Evolutionary conservation across 2,329 filamentous ascomycete species (phyloP), one percentile per base, ranked within the genome.

Genomic region (Nigrospora osmanthi): DNA sequence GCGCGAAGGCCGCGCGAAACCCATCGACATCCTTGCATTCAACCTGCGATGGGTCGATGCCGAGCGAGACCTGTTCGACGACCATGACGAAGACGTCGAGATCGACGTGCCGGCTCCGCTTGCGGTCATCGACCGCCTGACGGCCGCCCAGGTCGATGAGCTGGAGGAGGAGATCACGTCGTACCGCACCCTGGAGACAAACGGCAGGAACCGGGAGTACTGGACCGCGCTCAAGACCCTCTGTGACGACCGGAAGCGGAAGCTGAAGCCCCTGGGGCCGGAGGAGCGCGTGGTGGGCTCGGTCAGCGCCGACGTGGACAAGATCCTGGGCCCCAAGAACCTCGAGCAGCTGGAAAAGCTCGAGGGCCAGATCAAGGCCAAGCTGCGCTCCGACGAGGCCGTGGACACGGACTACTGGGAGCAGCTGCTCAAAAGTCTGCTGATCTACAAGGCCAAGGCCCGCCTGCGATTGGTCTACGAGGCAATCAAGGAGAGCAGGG

Each of bases 331-430:
- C 4, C 88, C 89, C 10, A 98, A 98, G 68, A 80, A 83, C 14
- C 82, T 88, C 56, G 84, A 89, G 56, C 87, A 97, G 63, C 73
- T 98, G n/a, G 85, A 90, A 59, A 78, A 78, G 15, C 72, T 98
- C 40, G 91, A 98, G 66, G 79, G 74, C 51, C 90, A 97, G 68
- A 93, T 98, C 63, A 82, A 81, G 60, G 72, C 75, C 14, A 98
- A 98, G 69, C 71, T 98, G 40, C 76, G 83, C 43, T 94, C 89
- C 9, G 84, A 95, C 59, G 90, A 96, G 59, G 83, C 87, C 35
- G 91, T 98, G 53, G 93, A 98, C 64, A 89, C 87, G 3, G 93
- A 98, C 66, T 98, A 97, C 63, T 98, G 93, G 93, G 89, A 95
- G 60, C 88, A 95, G 60, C 73, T 98, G 14, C 72, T 98, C 49